These are phyloP conservation scores for Eutrema salsugineum DNA, from an alignment of 441 rosid species.

Conservation along the genomic window DNA sequence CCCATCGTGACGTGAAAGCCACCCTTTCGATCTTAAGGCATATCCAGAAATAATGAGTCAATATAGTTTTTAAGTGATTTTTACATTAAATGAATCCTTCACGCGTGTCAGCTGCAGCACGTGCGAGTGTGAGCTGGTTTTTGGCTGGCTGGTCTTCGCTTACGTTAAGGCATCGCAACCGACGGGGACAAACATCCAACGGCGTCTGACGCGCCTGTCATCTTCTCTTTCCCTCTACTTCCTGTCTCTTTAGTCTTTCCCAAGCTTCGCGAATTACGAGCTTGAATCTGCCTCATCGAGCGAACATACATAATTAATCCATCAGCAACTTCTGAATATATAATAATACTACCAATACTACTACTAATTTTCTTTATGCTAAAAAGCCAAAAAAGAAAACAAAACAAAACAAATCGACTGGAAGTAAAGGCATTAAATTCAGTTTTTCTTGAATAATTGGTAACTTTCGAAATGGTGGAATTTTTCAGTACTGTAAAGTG, in stretches of 20 bases:
- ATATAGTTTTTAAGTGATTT: background rate
- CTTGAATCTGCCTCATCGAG: conserved; percentile 28
- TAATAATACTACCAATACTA: background rate
- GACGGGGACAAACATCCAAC: conserved; percentile 43
- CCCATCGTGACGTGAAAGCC: conserved; percentile 36
- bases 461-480: background rate
- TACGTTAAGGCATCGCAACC: conserved; percentile 32
- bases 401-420: background rate
- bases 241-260: conserved; percentile 18
- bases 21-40: conserved; percentile 13
- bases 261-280: conserved; percentile 26
- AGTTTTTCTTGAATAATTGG: background rate
- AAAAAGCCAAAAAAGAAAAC: background rate
- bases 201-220: conserved; percentile 39
- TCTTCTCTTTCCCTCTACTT: conserved; percentile 32
- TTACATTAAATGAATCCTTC: conserved; percentile 25
- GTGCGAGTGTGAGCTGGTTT: conserved; percentile 43
- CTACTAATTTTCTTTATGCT: background rate
- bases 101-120: conserved; percentile 37
- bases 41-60: conserved; percentile 16
- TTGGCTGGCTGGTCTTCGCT: conserved; percentile 27
- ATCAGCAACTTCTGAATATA: background rate
- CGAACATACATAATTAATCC: conserved; percentile 9
- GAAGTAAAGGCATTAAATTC: background rate
- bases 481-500: no score